Evolutionary conservation across 139 green algal genomes (phyloP).

Genomic region (Penium margaritaceum): DNA sequence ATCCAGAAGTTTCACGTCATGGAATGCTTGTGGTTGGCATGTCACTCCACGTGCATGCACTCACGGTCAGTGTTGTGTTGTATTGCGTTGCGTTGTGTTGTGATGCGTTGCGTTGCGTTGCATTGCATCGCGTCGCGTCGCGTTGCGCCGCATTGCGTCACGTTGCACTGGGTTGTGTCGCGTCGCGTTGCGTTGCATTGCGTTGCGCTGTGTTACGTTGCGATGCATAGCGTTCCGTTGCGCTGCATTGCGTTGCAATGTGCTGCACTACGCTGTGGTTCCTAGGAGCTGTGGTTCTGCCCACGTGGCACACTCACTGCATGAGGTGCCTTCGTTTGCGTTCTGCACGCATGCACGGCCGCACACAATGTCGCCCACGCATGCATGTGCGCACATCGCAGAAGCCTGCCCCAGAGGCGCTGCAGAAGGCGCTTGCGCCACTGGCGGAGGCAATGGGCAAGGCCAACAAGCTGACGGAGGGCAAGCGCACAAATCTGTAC

Average conservation of each 20-base stretch:
- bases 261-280: not conserved
- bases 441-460: slow-evolving; percentile 60
- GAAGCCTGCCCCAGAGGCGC: slow-evolving; percentile 19
- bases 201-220: no score
- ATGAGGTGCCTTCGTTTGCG: not conserved
- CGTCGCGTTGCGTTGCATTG: no score
- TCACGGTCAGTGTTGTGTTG: no score
- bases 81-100: no score
- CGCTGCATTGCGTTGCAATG: not conserved
- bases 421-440: slow-evolving; percentile 64
- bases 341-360: not conserved
- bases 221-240: not conserved
- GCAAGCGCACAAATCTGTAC: slow-evolving; percentile 52
- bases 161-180: no score
- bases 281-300: not conserved
- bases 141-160: no score
- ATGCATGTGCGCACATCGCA: not conserved
- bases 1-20: no score
- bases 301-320: not conserved
- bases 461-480: slow-evolving; percentile 51
- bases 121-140: no score
- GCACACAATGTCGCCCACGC: not conserved
- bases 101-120: no score
- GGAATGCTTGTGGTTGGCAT: no score
- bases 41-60: no score